These are phyloP conservation scores for Leccinum olivaceoglutinosum DNA, from an alignment of 1,284 basidiomycete species.

Conservation along the genomic window DNA sequence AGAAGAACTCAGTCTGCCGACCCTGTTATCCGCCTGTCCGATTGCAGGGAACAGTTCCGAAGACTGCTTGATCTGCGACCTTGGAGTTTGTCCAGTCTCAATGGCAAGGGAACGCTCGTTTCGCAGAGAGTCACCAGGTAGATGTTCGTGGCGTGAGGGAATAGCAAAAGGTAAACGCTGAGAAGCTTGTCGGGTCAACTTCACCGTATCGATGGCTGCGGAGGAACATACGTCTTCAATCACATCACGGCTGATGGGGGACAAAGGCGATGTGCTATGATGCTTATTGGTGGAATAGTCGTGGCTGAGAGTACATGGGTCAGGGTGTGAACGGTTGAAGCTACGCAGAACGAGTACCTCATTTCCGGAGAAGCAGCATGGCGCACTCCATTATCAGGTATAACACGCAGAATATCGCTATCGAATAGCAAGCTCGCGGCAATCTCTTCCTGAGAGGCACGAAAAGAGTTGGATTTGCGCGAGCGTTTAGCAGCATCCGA, in stretches of 20 bases:
- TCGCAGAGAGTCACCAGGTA: not conserved
- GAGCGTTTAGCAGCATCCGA: constrained; percentile 9
- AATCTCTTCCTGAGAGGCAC: not conserved
- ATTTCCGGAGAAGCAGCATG: not conserved
- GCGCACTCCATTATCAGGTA: constrained; percentile 6
- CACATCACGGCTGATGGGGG: constrained; percentile 16
- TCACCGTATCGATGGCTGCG: not conserved
- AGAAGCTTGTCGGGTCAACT: too few species aligned
- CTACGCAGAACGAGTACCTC: constrained; percentile 9
- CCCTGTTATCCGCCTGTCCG: not conserved
- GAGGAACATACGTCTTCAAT: constrained; percentile 17
- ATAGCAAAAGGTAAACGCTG: not conserved
- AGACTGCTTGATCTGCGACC: not conserved
- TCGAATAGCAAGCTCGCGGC: constrained; percentile 9
- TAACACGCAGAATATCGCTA: constrained; percentile 19
- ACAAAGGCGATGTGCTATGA: constrained; percentile 10
- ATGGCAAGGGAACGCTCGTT: not conserved
- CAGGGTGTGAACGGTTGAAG: not conserved
- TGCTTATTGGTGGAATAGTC: constrained; percentile 1
- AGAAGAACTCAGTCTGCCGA: constrained; percentile 1
- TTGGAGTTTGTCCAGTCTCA: not conserved
- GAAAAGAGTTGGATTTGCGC: not conserved
- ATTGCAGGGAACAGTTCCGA: not conserved
- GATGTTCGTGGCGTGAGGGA: not conserved
- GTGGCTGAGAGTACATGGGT: constrained; percentile 9